These are phyloP conservation scores for Penicillium oxalicum DNA, from an alignment of 2,329 filamentous ascomycete species.

Conservation along the genomic window DNA sequence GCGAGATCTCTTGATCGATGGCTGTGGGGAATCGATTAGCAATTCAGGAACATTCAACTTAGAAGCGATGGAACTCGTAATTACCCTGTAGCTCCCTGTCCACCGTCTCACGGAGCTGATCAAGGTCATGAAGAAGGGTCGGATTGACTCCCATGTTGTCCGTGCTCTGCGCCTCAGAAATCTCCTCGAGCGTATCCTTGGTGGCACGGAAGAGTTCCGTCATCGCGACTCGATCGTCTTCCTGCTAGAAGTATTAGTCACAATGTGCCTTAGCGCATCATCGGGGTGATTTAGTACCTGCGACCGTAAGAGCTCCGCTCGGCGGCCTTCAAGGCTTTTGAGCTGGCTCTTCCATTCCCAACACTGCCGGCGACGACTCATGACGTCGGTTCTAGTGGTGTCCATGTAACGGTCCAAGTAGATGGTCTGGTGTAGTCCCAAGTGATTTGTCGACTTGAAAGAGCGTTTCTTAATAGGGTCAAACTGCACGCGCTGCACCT, in stretches of 20 bases:
- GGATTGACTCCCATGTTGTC: conserved; percentile 33
- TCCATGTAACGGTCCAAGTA: conserved; percentile 85
- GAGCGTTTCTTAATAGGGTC: conserved; percentile 55
- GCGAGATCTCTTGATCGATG: conserved; percentile 44
- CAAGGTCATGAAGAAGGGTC: conserved; percentile 38
- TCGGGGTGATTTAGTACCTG: conserved; percentile 17
- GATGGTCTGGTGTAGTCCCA: conserved; percentile 72
- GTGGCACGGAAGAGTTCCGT: conserved; percentile 15
- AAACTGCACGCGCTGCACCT: conserved; percentile 76
- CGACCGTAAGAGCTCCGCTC: conserved; percentile 38
- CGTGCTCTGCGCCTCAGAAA: conserved; percentile 35
- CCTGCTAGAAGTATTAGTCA: conserved; percentile 6
- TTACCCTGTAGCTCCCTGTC: conserved; percentile 44
- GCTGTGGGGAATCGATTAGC: conserved; percentile 13
- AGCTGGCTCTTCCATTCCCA: conserved; percentile 70
- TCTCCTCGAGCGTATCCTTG: conserved; percentile 39
- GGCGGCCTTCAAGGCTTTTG: conserved; percentile 47
- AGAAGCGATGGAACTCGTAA: conserved; percentile 10
- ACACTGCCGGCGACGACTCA: conserved; percentile 59
- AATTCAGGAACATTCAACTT: not conserved
- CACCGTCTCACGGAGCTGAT: conserved; percentile 42
- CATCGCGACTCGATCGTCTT: conserved; percentile 9
- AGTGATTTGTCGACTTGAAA: conserved; percentile 69
- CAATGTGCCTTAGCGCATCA: not conserved
- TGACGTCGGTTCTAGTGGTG: conserved; percentile 53